Evolutionary conservation across 805 yeast genomes (phyloP), one percentile per base, ranked within the genome.

Genomic region (Kazachstania kunashirensis): DNA sequence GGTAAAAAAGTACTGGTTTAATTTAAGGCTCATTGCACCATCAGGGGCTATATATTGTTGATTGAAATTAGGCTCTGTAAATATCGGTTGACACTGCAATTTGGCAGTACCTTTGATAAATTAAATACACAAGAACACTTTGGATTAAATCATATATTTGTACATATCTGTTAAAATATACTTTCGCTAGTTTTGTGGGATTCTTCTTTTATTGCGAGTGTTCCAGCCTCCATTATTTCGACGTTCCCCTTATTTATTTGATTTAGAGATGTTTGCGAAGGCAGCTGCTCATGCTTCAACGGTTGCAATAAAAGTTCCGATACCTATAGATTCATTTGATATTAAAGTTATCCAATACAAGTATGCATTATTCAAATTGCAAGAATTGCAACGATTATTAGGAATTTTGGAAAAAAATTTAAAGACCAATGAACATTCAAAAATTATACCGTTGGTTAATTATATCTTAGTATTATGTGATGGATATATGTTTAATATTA

Each of bases 321-420:
- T 60, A 10, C 42, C 54, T 10, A 42, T 75, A 39, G 72, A 69
- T 46, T 60, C 71, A 2, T 59, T 68, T 33, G 85, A 78, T 44
- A 73, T 76, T 11, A 69, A 70, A 42, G 63, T 75, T 16, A 54
- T 79, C 3, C 83, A 79, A 51, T 79, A 71, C 53, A 69, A 67
- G 38, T 73, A 73, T 46, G 71, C 76, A 8, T 59, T 70, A 3
- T 50, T 57, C 38, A 77, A 76, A 48, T 48, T 77, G 18, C 60
- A 61, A 25, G 55, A 57, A 24, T 52, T 70, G 31, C 41, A 59
- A 3, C 53, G 62, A 13, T 51, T 63, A 17, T 46, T 70, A n/a
- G 53, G 45, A 17, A 34, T 49, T 1, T 42, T 68, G 20, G 47
- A 49, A 28, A 47, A 46, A 17, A 49, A 45, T 29, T 39, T 57